Percentiles rank a stretch among this genome's conserved stretches.
phyloP scores from a whole-genome alignment of 768 basidiomycete genomes.

The Russula emetica region DNA sequence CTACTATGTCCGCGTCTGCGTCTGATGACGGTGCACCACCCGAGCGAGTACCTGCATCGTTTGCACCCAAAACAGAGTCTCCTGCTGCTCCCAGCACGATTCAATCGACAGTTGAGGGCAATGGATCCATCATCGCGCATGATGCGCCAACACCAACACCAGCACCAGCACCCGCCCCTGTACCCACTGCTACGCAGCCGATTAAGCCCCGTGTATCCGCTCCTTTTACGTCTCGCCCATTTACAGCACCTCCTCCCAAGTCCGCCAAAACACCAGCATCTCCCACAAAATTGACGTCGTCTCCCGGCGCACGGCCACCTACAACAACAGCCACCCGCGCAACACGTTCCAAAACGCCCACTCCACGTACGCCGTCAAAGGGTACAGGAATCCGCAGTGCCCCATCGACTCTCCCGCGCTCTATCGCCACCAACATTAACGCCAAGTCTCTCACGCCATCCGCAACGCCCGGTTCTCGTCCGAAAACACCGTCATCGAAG shows the following conservation, averaged over 20 bases:
- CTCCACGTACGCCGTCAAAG: conserved; percentile 28
- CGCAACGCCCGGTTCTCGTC: conserved; percentile 29
- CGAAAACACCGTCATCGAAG: conserved; percentile 32
- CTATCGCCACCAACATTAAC: conserved; percentile 26
- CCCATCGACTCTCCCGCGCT: conserved; percentile 26
- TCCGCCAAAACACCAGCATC: conserved; percentile 23
- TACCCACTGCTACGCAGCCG: conserved; percentile 7
- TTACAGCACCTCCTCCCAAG: background rate
- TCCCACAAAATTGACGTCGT: conserved; percentile 33
- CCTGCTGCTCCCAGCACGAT: background rate
- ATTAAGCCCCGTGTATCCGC: conserved; percentile 22
- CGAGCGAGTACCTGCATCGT: background rate
- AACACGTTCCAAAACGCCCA: conserved; percentile 25
- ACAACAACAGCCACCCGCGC: conserved; percentile 15
- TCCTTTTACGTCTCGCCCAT: conserved; percentile 10
- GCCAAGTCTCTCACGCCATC: conserved; percentile 37
- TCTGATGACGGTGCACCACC: background rate
- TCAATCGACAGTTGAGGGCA: background rate
- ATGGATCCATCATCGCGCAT: background rate
- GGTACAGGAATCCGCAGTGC: conserved; percentile 26
- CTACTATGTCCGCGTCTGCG: background rate
- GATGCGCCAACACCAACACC: background rate
- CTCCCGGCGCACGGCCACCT: conserved; percentile 21
- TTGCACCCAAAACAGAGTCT: background rate
- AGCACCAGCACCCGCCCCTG: conserved; percentile 21